Evolutionary conservation across 352 stramenopile genomes (phyloP), one percentile per base, ranked within the genome.

Genomic region (Phytopythium kandeliae): DNA sequence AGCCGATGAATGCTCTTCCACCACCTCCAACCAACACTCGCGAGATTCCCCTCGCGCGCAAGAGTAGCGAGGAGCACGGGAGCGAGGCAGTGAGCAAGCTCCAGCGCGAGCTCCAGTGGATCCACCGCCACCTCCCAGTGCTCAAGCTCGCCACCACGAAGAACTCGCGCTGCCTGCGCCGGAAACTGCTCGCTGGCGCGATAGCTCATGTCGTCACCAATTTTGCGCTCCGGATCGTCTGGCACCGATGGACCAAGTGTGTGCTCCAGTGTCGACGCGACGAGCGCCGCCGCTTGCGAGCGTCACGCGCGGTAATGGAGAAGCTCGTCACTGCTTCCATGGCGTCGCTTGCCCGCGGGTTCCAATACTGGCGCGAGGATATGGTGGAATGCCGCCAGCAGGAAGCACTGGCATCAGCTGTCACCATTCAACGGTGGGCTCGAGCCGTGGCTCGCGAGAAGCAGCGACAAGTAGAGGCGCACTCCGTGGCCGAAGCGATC

Each of bases 41-140:
- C n/a, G n/a, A n/a, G n/a, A n/a, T n/a, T n/a, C n/a, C n/a, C n/a
- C n/a, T 11, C 16, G 4, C 0, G 6, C 12, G 17, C 10, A 4
- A 17, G 4, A 17, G 19, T 4, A n/a, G 21, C 3, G 26, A 38
- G 25, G 25, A 21, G n/a, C 17, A 51, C 5, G 30, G 2, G 31
- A 26, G 7, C 1, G n/a, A 37, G 28, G 8, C n/a, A 35, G 37
- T 4, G 45, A 53, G 38, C 51, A 52, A 16, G 24, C 52, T 86
- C 13, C 48, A 59, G 13, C 37, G 31, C 25, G 69, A 88, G 52
- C 67, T 88, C 30, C 57, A 77, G 57, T 86, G 77, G 74, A 88
- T 88, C 52, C 72, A 82, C 25, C 40, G 60, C 2, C 73, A 88
- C 41, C 70, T 86, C 11, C 77, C 77, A 0, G 64, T 88, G 34